phyloP scores from a whole-genome alignment of 2,329 filamentous ascomycete species.

The Verticillium longisporum region DNA sequence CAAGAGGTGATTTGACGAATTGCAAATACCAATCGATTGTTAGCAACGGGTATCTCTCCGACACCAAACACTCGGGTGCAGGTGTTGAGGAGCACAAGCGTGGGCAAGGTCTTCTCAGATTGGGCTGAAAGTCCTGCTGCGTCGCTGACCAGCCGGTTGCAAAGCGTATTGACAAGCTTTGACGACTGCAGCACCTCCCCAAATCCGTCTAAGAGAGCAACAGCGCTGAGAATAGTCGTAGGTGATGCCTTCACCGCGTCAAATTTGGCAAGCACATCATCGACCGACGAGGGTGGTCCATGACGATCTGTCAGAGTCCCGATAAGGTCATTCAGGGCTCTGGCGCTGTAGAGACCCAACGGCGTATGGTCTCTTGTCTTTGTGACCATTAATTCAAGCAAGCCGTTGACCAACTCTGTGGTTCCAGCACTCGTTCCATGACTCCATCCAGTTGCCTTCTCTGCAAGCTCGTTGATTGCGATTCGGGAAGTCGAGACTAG shows the following conservation, averaged over 20 bases:
- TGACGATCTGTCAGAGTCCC: constrained; percentile 38
- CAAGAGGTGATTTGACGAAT: constrained; percentile 71
- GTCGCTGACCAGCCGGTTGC: constrained; percentile 55
- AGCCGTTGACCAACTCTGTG: constrained; percentile 28
- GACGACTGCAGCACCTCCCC: constrained; percentile 42
- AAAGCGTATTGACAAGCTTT: constrained; percentile 43
- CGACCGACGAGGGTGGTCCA: constrained; percentile 35
- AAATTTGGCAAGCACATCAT: constrained; percentile 38
- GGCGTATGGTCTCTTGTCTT: constrained; percentile 33
- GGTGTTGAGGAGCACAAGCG: constrained; percentile 47
- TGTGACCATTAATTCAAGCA: constrained; percentile 38
- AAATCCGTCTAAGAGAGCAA: constrained; percentile 45
- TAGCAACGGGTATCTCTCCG: constrained; percentile 49
- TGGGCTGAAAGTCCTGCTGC: constrained; percentile 40
- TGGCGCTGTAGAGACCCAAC: constrained; percentile 44
- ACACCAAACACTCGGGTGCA: constrained; percentile 44
- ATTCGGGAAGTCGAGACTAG: constrained; percentile 33
- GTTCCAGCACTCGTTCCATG: constrained; percentile 22
- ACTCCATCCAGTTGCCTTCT: constrained; percentile 29
- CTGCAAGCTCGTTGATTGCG: constrained; percentile 25
- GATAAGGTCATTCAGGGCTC: constrained; percentile 43
- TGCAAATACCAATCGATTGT: constrained; percentile 72
- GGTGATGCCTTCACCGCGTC: constrained; percentile 40
- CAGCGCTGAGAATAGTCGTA: constrained; percentile 37
- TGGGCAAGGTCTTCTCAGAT: constrained; percentile 36